Evolutionary conservation across 768 basidiomycete species (phyloP), one percentile per base, ranked within the genome.

Genomic region (Mycena capillaripes): DNA sequence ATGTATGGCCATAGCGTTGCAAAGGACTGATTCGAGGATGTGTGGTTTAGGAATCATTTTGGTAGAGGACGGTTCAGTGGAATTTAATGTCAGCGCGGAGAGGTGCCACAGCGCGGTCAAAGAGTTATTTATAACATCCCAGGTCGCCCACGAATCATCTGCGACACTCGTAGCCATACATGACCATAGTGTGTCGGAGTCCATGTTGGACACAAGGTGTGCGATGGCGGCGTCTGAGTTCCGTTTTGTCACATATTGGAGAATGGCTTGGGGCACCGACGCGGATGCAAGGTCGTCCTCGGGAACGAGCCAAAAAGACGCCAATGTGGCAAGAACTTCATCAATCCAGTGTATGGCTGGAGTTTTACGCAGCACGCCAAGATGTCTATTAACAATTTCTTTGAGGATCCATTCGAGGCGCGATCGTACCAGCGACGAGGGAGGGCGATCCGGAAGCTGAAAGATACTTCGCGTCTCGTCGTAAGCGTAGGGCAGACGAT

Each of bases 61-160:
- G 34, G 42, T 25, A n/a, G 58, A 60, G 10, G 40, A 29, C 11
- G 23, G 16, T 0, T 60, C 58, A 5, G 40, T 23, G 5, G 58
- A 27, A 29, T 44, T 38, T 19, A 60, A 27, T 6, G 40, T 60
- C 58, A 44, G 17, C 14, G 58, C 23, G 25, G 40, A 60, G 9
- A 60, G 42, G 58, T 60, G 58, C 58, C 42, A 44, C 6, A 60
- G 16, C 21, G 29, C 58, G 1, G 58, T 60, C 40, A 60, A 60
- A 23, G 42, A 60, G 21, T 60, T 12, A 40, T 23, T 60, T 2
- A 44, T 23, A 44, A 5, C 25, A 32, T 11, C 58, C 58, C 58
- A 60, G n/a, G 29, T 44, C n/a, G 23, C 58, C 58, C n/a, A n/a
- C 38, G 38, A n/a, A 60, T 60, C 40, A 19, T 40, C 40, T 14